Evolutionary conservation across 306 rosid genomes (phyloP).

Genomic region (Biancaea sappan): DNA sequence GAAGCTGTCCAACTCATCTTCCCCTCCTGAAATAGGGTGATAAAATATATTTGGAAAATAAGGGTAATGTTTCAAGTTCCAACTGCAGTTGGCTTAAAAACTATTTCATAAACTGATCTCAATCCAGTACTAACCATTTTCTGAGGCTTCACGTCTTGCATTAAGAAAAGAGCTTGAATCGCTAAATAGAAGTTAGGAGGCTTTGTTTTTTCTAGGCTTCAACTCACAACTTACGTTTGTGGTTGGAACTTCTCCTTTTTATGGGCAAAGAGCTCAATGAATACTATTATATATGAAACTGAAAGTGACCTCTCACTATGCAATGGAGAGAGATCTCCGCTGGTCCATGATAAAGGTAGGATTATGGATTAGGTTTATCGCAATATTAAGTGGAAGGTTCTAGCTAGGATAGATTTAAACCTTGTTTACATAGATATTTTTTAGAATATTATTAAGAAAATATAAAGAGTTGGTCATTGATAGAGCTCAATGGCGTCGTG

Average conservation of each 20-base stretch:
- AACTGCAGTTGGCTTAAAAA: constrained; percentile 17
- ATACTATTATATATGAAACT: constrained; percentile 11
- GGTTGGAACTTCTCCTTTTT: constrained; percentile 51
- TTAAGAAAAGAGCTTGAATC: constrained; percentile 22
- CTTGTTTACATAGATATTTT: constrained; percentile 37
- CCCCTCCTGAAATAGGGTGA: constrained; percentile 52
- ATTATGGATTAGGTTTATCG: constrained; percentile 52
- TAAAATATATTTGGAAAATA: neutral
- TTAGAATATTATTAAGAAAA: neutral
- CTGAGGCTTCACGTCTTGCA: constrained; percentile 7
- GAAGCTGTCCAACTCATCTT: constrained; percentile 68
- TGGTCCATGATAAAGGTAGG: constrained; percentile 37
- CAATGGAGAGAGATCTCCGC: constrained; percentile 39
- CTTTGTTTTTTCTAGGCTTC: constrained; percentile 24
- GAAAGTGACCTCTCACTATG: constrained; percentile 46
- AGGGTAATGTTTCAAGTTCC: constrained; percentile 16
- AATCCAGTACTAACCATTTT: constrained; percentile 44
- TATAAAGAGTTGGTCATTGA: too few species aligned
- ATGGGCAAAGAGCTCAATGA: constrained; percentile 50
- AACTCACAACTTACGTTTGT: constrained; percentile 37
- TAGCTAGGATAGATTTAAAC: constrained; percentile 36
- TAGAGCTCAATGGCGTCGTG: too few species aligned
- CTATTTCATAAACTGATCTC: constrained; percentile 15
- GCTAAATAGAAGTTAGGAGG: constrained; percentile 19
- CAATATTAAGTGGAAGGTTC: constrained; percentile 51